phyloP scores from a whole-genome alignment of 2,329 filamentous ascomycete genomes.

The Ophiocordyceps camponoti-rufipedis region DNA sequence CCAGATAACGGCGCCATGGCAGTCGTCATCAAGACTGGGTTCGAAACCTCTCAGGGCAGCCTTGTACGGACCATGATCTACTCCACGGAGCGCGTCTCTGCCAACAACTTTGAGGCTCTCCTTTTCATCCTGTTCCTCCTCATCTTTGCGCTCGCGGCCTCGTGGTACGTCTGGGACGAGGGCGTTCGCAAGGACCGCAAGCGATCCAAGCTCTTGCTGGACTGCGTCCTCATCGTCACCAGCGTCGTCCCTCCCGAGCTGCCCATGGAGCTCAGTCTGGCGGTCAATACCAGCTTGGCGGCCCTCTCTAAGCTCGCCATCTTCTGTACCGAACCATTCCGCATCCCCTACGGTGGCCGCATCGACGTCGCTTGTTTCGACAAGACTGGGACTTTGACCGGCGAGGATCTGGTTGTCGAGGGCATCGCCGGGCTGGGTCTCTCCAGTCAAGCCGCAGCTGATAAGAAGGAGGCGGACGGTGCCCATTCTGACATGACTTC shows the following conservation, averaged over 20 bases:
- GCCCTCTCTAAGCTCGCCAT: constrained; percentile 91
- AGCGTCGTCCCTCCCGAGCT: constrained; percentile 96
- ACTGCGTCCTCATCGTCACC: constrained; percentile 94
- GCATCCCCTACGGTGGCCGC: constrained; percentile 88
- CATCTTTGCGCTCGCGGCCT: constrained; percentile 89
- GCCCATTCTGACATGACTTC: constrained; percentile 64
- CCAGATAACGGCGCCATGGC: constrained; percentile 91
- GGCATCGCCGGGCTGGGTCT: constrained; percentile 82
- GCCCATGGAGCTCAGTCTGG: constrained; percentile 93
- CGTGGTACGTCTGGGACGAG: constrained; percentile 98
- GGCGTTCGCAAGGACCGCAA: constrained; percentile 90
- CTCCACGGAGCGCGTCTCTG: constrained; percentile 96
- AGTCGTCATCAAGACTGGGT: constrained; percentile 90
- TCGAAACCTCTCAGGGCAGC: constrained; percentile 95
- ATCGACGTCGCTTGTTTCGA: constrained; percentile 97
- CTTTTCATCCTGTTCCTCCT: constrained; percentile 94
- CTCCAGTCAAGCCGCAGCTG: constrained; percentile 45
- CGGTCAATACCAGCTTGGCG: constrained; percentile 92
- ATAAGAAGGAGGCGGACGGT: constrained; percentile 54
- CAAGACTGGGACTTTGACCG: constrained; percentile 93
- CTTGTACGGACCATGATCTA: constrained; percentile 99
- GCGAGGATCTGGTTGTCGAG: constrained; percentile 91
- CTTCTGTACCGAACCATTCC: constrained; percentile 97
- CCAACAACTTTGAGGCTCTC: constrained; percentile 91
- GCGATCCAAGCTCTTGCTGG: constrained; percentile 87